These are phyloP conservation scores for Nigrospora oryzae DNA, from an alignment of 2,329 filamentous ascomycete genomes.

Conservation along the genomic window DNA sequence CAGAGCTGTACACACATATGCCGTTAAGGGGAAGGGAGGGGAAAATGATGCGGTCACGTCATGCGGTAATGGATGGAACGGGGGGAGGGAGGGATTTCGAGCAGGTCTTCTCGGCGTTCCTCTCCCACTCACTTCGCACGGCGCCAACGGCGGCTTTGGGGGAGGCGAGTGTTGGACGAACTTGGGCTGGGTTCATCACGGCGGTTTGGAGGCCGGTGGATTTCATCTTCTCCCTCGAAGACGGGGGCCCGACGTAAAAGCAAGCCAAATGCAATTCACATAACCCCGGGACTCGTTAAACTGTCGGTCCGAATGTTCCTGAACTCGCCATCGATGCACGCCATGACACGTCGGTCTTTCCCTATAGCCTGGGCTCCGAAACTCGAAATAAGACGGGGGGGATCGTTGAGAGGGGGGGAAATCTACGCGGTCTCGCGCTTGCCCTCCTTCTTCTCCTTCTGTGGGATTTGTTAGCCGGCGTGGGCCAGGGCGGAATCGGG, in stretches of 20 bases:
- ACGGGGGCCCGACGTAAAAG: conserved; percentile 17
- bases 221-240: conserved; percentile 21
- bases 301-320: conserved; percentile 16
- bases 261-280: conserved; percentile 21
- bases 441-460: conserved; percentile 96
- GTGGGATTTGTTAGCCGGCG: conserved; percentile 1
- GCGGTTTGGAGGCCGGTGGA: conserved; percentile 18
- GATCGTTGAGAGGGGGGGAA: neutral
- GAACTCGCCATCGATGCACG: conserved; percentile 20
- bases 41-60: no score
- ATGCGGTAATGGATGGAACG: no score
- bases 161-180: no score
- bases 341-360: conserved; percentile 9
- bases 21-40: conserved; percentile 12
- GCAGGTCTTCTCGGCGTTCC: no score
- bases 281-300: conserved; percentile 21
- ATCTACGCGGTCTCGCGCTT: conserved; percentile 75
- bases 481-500: neutral
- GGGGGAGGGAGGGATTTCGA: no score
- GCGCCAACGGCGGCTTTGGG: no score
- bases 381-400: conserved; percentile 8
- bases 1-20: conserved; percentile 45
- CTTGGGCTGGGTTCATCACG: conserved; percentile 13
- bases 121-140: no score
- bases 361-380: conserved; percentile 8